phyloP scores from a whole-genome alignment of 345 rosid genomes.

The Pugionium cornutum region DNA sequence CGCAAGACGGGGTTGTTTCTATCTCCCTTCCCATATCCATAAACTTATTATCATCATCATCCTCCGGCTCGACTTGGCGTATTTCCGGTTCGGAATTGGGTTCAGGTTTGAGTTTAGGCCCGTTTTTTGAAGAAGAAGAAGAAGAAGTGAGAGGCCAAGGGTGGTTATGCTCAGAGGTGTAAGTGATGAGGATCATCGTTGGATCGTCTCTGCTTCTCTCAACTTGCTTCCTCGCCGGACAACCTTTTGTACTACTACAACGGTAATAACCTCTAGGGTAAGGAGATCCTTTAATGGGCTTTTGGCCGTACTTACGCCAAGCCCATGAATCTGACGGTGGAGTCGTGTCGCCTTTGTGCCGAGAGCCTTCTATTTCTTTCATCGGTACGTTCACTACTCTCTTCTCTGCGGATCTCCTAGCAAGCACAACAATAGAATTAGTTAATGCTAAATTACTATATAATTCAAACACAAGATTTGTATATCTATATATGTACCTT shows the following conservation, averaged over 20 bases:
- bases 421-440: no score
- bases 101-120: conserved; percentile 35
- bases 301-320: conserved; percentile 98
- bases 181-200: conserved; percentile 75
- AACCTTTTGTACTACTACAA: conserved; percentile 95
- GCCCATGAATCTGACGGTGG: conserved; percentile 98
- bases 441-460: no score
- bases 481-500: conserved; percentile 46
- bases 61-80: conserved; percentile 45
- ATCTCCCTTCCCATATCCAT: conserved; percentile 51
- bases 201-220: conserved; percentile 91
- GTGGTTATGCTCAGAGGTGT: conserved; percentile 92
- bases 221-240: conserved; percentile 97
- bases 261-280: conserved; percentile 97
- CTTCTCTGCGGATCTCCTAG: conserved; percentile 61
- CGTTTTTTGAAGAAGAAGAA: conserved; percentile 39
- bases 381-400: conserved; percentile 83
- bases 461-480: background rate
- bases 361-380: conserved; percentile 71
- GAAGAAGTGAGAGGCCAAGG: conserved; percentile 73
- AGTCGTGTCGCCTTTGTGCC: conserved; percentile 72
- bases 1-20: conserved; percentile 42
- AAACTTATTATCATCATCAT: conserved; percentile 44
- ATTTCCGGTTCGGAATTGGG: conserved; percentile 34
- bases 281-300: conserved; percentile 97